phyloP scores from a whole-genome alignment of 2,329 filamentous ascomycete genomes.

The Fusarium tjaetaba region DNA sequence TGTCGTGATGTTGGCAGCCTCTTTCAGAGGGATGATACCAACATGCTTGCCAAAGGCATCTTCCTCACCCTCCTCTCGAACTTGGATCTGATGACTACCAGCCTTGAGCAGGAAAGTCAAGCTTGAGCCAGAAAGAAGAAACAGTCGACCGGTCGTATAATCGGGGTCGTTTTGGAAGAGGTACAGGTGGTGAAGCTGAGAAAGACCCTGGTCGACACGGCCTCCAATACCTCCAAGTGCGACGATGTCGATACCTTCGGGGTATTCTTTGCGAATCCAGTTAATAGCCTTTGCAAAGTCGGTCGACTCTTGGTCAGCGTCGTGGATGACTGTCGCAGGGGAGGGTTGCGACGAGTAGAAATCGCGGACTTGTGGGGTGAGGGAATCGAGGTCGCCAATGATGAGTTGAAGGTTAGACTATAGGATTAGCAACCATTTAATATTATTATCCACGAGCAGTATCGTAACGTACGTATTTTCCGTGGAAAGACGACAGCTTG shows the following conservation, averaged over 20 bases:
- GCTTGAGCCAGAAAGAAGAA: conserved; percentile 82
- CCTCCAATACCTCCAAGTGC: conserved; percentile 87
- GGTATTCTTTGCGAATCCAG: conserved; percentile 60
- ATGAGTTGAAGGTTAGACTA: conserved; percentile 75
- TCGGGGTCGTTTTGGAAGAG: conserved; percentile 64
- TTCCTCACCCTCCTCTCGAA: conserved; percentile 60
- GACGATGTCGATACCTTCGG: conserved; percentile 69
- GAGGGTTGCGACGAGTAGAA: conserved; percentile 69
- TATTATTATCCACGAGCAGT: not conserved
- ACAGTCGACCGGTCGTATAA: conserved; percentile 69
- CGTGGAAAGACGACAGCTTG: conserved; percentile 54
- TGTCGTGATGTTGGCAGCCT: conserved; percentile 81
- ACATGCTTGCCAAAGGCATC: conserved; percentile 78
- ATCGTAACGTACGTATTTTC: conserved; percentile 53
- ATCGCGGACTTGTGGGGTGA: conserved; percentile 68
- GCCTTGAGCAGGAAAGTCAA: conserved; percentile 82
- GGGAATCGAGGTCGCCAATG: conserved; percentile 91
- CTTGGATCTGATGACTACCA: conserved; percentile 74
- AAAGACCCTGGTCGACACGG: conserved; percentile 90
- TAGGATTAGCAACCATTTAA: conserved; percentile 6
- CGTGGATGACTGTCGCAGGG: conserved; percentile 70
- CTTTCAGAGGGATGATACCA: conserved; percentile 86
- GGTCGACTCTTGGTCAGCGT: conserved; percentile 86
- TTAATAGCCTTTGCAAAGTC: conserved; percentile 88
- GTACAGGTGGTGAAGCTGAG: conserved; percentile 87